phyloP scores from a whole-genome alignment of 306 rosid species.

The Vachellia pachyceras region DNA sequence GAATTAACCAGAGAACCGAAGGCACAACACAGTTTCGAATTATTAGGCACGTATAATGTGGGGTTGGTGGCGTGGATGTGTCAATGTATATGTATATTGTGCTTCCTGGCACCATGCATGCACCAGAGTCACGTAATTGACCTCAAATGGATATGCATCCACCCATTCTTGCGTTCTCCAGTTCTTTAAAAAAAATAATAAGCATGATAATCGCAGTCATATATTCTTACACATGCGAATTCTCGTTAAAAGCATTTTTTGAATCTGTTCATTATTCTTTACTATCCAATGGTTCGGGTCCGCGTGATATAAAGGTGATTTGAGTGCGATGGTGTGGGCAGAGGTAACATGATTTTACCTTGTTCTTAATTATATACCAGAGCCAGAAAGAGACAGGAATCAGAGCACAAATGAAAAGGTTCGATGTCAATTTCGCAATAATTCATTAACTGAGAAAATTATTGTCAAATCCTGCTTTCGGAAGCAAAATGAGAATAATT shows the following conservation, averaged over 20 bases:
- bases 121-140: neutral
- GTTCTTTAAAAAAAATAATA: neutral
- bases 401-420: neutral
- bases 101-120: neutral
- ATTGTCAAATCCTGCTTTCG: neutral
- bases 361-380: neutral
- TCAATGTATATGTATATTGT: no score
- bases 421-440: neutral
- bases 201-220: neutral
- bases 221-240: neutral
- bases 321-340: neutral
- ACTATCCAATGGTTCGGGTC: neutral
- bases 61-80: neutral
- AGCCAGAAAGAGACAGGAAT: neutral
- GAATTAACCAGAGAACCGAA: neutral
- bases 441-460: neutral
- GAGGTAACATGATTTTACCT: neutral
- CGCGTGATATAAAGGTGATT: neutral
- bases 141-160: neutral
- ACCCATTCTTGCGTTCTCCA: neutral
- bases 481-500: no score
- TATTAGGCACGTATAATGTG: neutral
- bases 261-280: neutral
- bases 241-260: neutral
- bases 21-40: neutral